Evolutionary conservation across 345 rosid species (phyloP).

Genomic region (Acer negundo): DNA sequence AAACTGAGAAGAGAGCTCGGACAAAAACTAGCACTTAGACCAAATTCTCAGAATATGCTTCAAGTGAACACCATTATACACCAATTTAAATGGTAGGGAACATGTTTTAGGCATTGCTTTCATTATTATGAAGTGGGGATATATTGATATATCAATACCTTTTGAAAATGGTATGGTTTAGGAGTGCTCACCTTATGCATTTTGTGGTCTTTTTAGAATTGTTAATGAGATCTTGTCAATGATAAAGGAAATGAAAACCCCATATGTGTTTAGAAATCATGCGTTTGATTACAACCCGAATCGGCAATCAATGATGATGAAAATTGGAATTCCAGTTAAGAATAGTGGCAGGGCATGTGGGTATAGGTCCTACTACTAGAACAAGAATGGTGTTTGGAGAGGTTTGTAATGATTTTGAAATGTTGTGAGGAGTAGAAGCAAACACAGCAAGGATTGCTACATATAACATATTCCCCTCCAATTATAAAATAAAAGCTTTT

Average conservation of each 20-base stretch:
- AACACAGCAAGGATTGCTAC: constrained; percentile 60
- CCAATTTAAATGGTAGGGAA: neutral
- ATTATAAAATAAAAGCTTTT: constrained; percentile 27
- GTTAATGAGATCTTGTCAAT: constrained; percentile 36
- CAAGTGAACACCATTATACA: neutral
- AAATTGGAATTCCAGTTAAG: constrained; percentile 33
- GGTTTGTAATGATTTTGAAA: constrained; percentile 43
- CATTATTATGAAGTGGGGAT: neutral
- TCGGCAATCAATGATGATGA: constrained; percentile 47
- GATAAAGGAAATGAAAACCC: constrained; percentile 31
- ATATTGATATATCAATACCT: neutral
- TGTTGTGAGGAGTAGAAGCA: constrained; percentile 53
- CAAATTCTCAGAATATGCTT: neutral
- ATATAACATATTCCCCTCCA: constrained; percentile 28
- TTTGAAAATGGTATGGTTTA: neutral
- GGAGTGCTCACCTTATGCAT: neutral
- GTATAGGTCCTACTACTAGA: constrained; percentile 20
- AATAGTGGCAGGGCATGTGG: constrained; percentile 28
- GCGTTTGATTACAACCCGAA: constrained; percentile 20
- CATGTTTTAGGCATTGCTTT: neutral
- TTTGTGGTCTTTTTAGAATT: neutral
- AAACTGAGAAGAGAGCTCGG: neutral
- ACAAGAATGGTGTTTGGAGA: neutral
- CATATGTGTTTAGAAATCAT: constrained; percentile 17
- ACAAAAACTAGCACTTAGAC: neutral